A percentile compares a stretch with the other conserved stretches of the same genome.
phyloP scores from a whole-genome alignment of 768 basidiomycete genomes.

The Suillus americanus region DNA sequence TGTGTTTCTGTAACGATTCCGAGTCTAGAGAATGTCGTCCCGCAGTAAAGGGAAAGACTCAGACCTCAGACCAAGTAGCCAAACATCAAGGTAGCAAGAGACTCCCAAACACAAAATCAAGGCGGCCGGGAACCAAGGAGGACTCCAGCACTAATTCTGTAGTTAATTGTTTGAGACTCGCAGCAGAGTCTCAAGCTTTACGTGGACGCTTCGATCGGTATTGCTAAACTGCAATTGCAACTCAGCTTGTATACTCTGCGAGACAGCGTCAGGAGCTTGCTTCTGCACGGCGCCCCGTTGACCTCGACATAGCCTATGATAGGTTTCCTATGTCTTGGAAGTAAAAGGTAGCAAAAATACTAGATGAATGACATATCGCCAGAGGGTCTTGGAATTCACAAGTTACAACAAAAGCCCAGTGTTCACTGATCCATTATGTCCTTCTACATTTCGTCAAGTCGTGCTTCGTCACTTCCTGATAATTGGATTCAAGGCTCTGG shows the following conservation, averaged over 20 bases:
- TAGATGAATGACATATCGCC: neutral
- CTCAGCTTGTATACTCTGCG: neutral
- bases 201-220: neutral
- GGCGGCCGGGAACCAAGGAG: neutral
- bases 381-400: neutral
- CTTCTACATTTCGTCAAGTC: neutral
- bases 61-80: neutral
- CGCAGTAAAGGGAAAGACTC: neutral
- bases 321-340: neutral
- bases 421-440: too few relatives aligned
- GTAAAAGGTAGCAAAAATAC: too few relatives aligned
- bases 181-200: neutral
- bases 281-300: neutral
- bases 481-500: neutral
- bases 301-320: neutral
- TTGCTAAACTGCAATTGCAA: neutral
- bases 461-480: neutral
- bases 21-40: too few relatives aligned
- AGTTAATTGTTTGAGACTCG: neutral
- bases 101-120: neutral
- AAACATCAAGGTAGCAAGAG: neutral
- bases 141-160: neutral
- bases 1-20: too few relatives aligned
- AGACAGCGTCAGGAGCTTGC: neutral
- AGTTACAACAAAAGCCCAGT: too few relatives aligned